Base-by-base conservation (phyloP, 2,329 filamentous ascomycete genomes). In the Moelleriella libera region DNA sequence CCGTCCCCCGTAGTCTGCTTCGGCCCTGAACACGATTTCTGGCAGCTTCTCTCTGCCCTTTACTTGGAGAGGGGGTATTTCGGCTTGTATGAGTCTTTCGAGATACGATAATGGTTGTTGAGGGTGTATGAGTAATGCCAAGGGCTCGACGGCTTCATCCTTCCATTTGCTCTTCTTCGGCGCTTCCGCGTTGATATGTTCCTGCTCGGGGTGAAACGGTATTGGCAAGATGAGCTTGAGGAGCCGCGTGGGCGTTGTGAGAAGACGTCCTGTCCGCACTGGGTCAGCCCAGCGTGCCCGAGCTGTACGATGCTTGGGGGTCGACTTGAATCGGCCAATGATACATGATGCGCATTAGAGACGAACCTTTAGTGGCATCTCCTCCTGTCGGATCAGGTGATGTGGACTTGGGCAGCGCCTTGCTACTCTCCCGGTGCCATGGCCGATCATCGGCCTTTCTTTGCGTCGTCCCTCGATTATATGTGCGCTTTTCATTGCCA, bases 21-120 rank as follows among this genome's bases (percentile, higher is more conserved):
- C 81, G 9, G 88, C 88, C 31, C 85, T 76, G 59, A 96, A 96
- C 39, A 82, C 78, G 1, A 95, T 76, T 37, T 73, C 76, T 0
- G 88, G 87, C 1, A 85, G 74, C 52, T 82, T 81, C 52, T 87
- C 79, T n/a, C 68, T 68, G 6, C 78, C 76, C 7, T 82, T 77
- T 44, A 80, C 75, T 1, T 75, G 69, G 1, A 90, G 70, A 0
- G 78, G 77, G 0, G 87, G 85, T 0, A 95, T 71, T 63, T 95
- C 89, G 47, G 87, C 84, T 59, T 95, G 89, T 44, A 96, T 89
- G 3, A 96, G 69, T 7, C 87, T 79, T 62, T 94, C 87, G 41
- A 95, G 79, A 61, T 95, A 94, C 7, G 87, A 94, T 3, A 96
- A 73, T 0, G 89, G 89, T 59, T 96, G 89, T 52, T 94, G 86